phyloP scores from a whole-genome alignment of 1,139 yeast species.

The Geotrichum cucujoidarum region DNA sequence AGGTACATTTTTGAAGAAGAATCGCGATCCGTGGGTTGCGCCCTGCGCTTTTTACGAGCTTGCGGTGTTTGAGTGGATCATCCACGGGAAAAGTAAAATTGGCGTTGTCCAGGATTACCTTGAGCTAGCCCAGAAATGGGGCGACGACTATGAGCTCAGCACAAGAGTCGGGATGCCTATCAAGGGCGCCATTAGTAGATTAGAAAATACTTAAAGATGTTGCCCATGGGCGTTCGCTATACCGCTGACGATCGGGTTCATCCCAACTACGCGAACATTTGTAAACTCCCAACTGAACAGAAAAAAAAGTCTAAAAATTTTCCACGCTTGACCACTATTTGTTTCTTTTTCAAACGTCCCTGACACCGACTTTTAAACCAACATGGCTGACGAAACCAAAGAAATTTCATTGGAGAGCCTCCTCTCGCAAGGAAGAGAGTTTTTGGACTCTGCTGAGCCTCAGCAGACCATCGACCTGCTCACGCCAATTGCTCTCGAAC shows the following conservation, averaged over 20 bases:
- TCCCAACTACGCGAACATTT: too few species aligned
- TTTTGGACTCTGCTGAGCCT: constrained; percentile 9
- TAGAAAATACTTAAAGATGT: constrained; percentile 7
- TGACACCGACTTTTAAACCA: too few species aligned
- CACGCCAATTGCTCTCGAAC: constrained; percentile 10
- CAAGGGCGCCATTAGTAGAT: constrained; percentile 57
- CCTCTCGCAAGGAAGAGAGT: constrained; percentile 6
- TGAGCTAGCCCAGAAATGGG: constrained; percentile 63
- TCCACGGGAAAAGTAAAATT: constrained; percentile 47
- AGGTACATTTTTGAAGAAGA: constrained; percentile 31
- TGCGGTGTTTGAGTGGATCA: constrained; percentile 75
- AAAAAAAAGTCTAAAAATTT: background rate
- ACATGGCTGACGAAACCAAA: too few species aligned
- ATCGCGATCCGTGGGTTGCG: constrained; percentile 70
- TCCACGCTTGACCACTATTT: background rate
- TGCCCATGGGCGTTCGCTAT: background rate
- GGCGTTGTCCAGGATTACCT: constrained; percentile 61
- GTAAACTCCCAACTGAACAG: background rate
- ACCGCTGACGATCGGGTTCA: too few species aligned
- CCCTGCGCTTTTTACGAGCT: constrained; percentile 86
- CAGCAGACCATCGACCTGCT: constrained; percentile 12
- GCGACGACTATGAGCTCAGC: constrained; percentile 89
- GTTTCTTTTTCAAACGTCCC: too few species aligned
- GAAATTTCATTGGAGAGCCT: background rate
- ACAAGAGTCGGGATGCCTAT: constrained; percentile 86